These are phyloP conservation scores for Tuber melanosporum DNA, from an alignment of 495 filamentous ascomycete genomes.

Conservation along the genomic window DNA sequence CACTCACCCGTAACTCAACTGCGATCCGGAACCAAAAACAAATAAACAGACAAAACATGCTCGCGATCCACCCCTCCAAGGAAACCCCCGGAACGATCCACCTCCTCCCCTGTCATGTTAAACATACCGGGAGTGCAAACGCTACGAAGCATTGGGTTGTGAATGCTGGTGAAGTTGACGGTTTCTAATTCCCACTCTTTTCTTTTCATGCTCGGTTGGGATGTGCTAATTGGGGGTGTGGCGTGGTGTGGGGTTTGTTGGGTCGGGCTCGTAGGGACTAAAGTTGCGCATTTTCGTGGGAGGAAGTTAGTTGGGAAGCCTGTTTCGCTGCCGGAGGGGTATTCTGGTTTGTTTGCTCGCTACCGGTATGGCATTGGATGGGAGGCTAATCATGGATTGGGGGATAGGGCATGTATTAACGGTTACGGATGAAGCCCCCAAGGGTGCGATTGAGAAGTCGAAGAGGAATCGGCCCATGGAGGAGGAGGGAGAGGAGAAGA, in stretches of 20 bases:
- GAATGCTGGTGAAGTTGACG: conserved; percentile 28
- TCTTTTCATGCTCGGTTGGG: neutral
- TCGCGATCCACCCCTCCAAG: neutral
- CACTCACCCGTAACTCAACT: neutral
- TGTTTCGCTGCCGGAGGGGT: conserved; percentile 65
- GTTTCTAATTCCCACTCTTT: conserved; percentile 2
- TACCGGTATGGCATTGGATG: neutral
- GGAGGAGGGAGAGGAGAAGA: conserved; percentile 45
- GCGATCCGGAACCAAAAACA: neutral
- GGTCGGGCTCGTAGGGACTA: conserved; percentile 45
- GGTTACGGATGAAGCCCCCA: conserved; percentile 26
- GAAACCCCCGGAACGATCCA: conserved; percentile 52
- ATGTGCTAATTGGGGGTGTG: conserved; percentile 10
- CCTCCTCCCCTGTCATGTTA: conserved; percentile 75
- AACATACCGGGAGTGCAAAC: conserved; percentile 67
- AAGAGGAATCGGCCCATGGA: conserved; percentile 43
- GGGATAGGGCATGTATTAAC: conserved; percentile 37
- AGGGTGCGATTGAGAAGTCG: neutral
- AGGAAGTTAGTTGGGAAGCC: conserved; percentile 66
- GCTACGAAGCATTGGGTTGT: conserved; percentile 69
- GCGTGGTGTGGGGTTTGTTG: neutral
- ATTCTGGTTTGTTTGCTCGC: conserved; percentile 52
- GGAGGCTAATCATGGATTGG: conserved; percentile 8
- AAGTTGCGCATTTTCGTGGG: conserved; percentile 71
- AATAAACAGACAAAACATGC: neutral